Base-by-base conservation (phyloP, 208 protist genomes). In the Crithidia sp. region DNA sequence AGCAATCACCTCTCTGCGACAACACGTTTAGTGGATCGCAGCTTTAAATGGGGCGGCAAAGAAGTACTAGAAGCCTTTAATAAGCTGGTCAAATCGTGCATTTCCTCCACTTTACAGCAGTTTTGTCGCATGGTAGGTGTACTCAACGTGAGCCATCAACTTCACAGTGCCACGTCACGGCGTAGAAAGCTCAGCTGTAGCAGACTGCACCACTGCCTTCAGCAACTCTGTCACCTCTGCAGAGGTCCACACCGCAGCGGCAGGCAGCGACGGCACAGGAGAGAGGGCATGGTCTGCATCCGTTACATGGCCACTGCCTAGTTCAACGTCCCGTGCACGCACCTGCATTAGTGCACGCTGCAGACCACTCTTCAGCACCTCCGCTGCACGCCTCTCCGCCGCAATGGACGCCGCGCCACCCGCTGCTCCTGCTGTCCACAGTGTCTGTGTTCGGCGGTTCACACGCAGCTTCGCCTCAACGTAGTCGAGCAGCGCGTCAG, bases 391-490 rank as follows among this genome's bases (percentile, higher is more conserved):
- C 37, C 47, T 49, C 8, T 13, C 61, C 4, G 61, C 16, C 28
- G 55, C 3, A 4, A 39, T 39, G 28, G 12, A 43, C n/a, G 41
- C 3, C 28, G 49, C 28, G 16, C 17, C 37, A 8, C 10, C 7
- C 14, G 47, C 7, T 8, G 55, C 12, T 7, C 28, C 28, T 28
- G 28, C 28, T 28, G 28, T 28, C 28, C 28, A 28, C 28, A 28
- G 28, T 1, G 28, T 28, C 1, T 44, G 49, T 6, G 62, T 66
- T 6, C 82, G 72, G 12, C 64, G 65, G 60, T 91, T 93, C 54
- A 89, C 77, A 61, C 73, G 62, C 52, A 93, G 64, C 68, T 85
- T 90, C 36, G 88, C 88, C 59, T 82, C 82, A 47, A 89, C 64
- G 17, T 79, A 84, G 66, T 81, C 75, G 16, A 90, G 39, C 9